These are phyloP conservation scores for Rhynchosporium graminicola DNA, from an alignment of 2,329 filamentous ascomycete species.

Conservation along the genomic window DNA sequence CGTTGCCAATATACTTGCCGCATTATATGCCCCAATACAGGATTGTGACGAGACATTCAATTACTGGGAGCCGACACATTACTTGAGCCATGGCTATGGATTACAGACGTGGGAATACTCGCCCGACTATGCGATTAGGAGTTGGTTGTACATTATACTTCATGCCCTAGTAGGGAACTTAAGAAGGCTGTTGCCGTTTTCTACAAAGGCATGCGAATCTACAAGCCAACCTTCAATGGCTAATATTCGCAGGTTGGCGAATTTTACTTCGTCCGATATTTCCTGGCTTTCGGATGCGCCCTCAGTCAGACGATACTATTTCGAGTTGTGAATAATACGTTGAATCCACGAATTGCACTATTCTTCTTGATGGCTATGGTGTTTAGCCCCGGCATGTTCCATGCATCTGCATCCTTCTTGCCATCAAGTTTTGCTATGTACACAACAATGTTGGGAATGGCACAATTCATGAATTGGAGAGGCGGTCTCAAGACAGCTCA, in stretches of 20 bases:
- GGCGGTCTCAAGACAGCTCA: constrained; percentile 76
- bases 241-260: constrained; percentile 55
- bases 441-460: constrained; percentile 79
- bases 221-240: background rate
- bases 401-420: constrained; percentile 82
- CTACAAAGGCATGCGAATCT: constrained; percentile 53
- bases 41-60: constrained; percentile 99
- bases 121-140: constrained; percentile 89
- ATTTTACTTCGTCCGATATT: constrained; percentile 83
- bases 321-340: constrained; percentile 69
- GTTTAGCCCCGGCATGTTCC: constrained; percentile 88
- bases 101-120: constrained; percentile 99
- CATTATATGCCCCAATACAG: constrained; percentile 84
- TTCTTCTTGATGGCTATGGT: constrained; percentile 79
- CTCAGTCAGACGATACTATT: constrained; percentile 81
- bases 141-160: constrained; percentile 85
- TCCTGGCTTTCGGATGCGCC: constrained; percentile 75
- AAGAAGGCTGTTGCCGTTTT: constrained; percentile 61
- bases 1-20: constrained; percentile 71
- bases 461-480: constrained; percentile 88
- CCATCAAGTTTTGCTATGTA: constrained; percentile 99
- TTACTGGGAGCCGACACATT: constrained; percentile 97
- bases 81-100: constrained; percentile 87
- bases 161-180: constrained; percentile 74
- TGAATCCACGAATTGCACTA: constrained; percentile 82